phyloP scores from a whole-genome alignment of 176 grass and related monocot species.

The Bolboschoenus planiculmis region DNA sequence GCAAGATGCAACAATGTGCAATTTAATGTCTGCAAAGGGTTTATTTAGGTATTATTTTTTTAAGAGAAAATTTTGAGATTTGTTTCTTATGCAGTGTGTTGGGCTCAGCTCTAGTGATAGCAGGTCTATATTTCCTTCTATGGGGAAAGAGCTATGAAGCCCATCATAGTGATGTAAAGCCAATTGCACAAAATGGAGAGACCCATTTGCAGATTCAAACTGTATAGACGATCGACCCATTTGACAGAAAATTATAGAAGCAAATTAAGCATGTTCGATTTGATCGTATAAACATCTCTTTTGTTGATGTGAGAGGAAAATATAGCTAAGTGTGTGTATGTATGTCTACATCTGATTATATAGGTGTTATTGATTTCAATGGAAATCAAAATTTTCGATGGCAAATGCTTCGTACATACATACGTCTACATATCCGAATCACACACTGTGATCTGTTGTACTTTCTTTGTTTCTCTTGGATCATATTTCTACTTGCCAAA shows the following conservation, averaged over 20 bases:
- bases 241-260: conserved; percentile 22
- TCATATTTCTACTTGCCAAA: background rate
- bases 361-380: background rate
- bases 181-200: conserved; percentile 24
- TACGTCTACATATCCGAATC: background rate
- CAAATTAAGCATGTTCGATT: background rate
- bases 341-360: background rate
- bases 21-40: background rate
- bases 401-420: background rate
- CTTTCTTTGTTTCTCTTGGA: background rate
- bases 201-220: conserved; percentile 36
- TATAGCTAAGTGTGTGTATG: background rate
- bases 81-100: conserved; percentile 47
- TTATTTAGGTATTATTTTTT: conserved; percentile 3
- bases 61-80: background rate
- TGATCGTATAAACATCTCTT: conserved; percentile 34
- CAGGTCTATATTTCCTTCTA: conserved; percentile 73
- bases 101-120: conserved; percentile 58
- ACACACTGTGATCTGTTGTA: background rate
- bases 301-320: conserved; percentile 4
- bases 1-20: background rate
- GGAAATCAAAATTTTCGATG: background rate
- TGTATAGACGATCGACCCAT: conserved; percentile 17
- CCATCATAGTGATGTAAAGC: conserved; percentile 29
- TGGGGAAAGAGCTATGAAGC: conserved; percentile 82